Evolutionary conservation across 495 filamentous ascomycete genomes (phyloP).

Genomic region (Choiromyces venosus): DNA sequence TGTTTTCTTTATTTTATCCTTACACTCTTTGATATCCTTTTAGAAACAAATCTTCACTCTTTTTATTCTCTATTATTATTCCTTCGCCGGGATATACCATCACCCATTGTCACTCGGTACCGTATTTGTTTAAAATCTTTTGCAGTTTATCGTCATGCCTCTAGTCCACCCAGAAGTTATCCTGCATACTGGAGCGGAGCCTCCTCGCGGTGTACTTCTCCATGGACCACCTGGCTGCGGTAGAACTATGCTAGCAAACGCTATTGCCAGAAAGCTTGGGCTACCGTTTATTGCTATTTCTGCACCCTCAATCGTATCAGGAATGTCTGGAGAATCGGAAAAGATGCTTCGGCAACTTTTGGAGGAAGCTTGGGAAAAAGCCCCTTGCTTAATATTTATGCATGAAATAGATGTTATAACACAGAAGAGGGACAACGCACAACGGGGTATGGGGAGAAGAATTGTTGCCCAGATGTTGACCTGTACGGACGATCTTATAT

Average conservation of each 20-base stretch:
- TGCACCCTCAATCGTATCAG: conserved; percentile 80
- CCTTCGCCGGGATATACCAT: too few species aligned
- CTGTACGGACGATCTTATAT: conserved; percentile 67
- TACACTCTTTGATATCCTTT: too few species aligned
- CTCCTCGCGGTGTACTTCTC: conserved; percentile 77
- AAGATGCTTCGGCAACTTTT: conserved; percentile 88
- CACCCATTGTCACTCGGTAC: too few species aligned
- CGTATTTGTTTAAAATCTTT: too few species aligned
- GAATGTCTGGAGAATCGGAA: conserved; percentile 97
- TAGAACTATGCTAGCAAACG: conserved; percentile 89
- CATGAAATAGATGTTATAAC: conserved; percentile 97
- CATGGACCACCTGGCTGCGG: conserved; percentile 93
- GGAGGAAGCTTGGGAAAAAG: conserved; percentile 76
- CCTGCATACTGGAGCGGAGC: conserved; percentile 63
- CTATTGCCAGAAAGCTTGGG: conserved; percentile 77
- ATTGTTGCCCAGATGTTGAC: conserved; percentile 94
- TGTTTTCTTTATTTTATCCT: too few species aligned
- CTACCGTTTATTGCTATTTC: conserved; percentile 83
- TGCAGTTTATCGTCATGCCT: conserved; percentile 75
- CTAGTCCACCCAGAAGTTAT: conserved; percentile 58
- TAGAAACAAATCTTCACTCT: too few species aligned
- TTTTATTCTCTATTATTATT: too few species aligned
- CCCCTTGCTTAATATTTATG: conserved; percentile 89
- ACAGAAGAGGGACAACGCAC: conserved; percentile 83
- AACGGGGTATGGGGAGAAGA: conserved; percentile 91